Base-by-base conservation (phyloP, 2,329 filamentous ascomycete species). In the Fusarium sacchari region DNA sequence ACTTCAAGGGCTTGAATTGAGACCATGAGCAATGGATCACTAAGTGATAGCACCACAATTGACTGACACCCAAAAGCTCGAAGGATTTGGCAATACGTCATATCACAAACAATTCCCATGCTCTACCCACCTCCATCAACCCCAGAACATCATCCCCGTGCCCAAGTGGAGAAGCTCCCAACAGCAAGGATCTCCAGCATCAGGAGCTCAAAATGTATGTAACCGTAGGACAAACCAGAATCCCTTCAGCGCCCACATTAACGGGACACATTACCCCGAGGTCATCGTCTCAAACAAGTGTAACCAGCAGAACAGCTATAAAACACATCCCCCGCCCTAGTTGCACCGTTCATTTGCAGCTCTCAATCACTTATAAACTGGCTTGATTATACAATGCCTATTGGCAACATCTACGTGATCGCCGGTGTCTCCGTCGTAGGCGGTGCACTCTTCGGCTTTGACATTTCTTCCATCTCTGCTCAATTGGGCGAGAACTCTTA, bases 401-500 rank as follows among this genome's bases (percentile, higher is more conserved):
- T 77, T 49, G 75, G 75, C 65, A 77, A 77, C 14, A 75, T 77
- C 32, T 77, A 77, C 59, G 75, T 71, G 42, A 77, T 77, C 44
- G 75, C 75, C 11, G 75, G 69, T 39, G 72, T 73, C 47, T 49
- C 75, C 30, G 75, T 77, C 18, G 64, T 77, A 13, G 75, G 75
- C 37, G 75, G 75, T 20, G 75, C 75, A 56, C 75, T 77, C 9
- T 77, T 77, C 60, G 75, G 75, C 30, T 77, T 77, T 24, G 75
- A 77, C 6, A 77, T 77, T 42, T 77, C 75, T 11, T 77, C 75
- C 5, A 69, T 77, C 4, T 77, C 75, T 22, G 75, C 75, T 17
- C 75, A 77, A 11, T 57, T 78, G 36, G 78, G 79, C 50, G 79
- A 80, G 73, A 79, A 82, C 57, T 80, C 80, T 28, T 83, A 83